Conservation (phyloP, 73 alveolate species). For the Symbiodinium natans region DNA sequence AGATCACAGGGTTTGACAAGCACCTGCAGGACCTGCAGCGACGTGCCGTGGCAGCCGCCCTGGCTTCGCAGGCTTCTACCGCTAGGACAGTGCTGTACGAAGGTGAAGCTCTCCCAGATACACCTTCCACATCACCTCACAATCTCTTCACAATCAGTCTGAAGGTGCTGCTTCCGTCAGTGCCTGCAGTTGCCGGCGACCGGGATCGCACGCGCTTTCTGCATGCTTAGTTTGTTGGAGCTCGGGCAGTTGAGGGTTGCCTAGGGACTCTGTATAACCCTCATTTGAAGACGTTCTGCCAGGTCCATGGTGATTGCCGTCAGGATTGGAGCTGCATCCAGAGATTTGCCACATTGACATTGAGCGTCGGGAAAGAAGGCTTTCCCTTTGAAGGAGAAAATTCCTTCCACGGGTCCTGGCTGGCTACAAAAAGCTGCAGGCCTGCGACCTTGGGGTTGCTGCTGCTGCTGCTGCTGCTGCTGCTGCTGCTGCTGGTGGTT, state of each 20-base stretch:
- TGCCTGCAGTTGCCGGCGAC: conserved; percentile 25
- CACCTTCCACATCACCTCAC: no score
- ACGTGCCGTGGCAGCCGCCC: conserved; percentile 29
- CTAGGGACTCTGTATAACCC: no score
- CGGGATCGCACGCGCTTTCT: conserved; percentile 33
- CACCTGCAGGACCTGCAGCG: conserved; percentile 50
- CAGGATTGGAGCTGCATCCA: neutral
- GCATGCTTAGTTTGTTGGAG: neutral
- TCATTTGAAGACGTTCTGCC: neutral
- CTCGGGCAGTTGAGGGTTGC: no score
- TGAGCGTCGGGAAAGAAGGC: no score
- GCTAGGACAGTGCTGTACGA: no score
- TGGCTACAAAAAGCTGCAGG: conserved; percentile 46
- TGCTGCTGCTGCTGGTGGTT: no score
- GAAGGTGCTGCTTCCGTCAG: conserved; percentile 26
- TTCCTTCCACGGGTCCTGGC: conserved; percentile 31
- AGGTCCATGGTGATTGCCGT: conserved; percentile 39
- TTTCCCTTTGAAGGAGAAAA: conserved; percentile 21
- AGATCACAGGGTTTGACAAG: no score
- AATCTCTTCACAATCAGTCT: no score
- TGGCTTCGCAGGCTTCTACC: conserved; percentile 15
- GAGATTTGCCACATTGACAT: neutral
- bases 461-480: no score
- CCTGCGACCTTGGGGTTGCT: no score
- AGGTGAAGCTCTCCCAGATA: no score